Percentiles rank a stretch among this genome's conserved stretches.
Evolutionary conservation across 2,329 filamentous ascomycete genomes (phyloP).

Genomic region (Penicillium sumatraense): DNA sequence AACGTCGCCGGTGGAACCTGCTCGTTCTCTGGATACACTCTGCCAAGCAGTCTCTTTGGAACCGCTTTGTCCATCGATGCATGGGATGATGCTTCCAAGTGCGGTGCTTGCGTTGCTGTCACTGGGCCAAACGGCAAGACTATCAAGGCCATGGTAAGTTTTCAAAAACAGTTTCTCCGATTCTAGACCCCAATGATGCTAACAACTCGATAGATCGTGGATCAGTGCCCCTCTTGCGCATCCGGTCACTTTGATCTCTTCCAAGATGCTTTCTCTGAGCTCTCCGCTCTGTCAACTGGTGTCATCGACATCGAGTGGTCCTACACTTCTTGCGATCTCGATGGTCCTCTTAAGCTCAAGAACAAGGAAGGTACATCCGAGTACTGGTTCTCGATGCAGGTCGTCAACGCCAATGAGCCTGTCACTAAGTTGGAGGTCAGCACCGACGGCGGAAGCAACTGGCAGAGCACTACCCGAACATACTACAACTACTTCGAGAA

Average conservation of each 20-base stretch:
- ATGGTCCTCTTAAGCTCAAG: slow-evolving; percentile 54
- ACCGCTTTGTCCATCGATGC: slow-evolving; percentile 63
- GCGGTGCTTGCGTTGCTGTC: slow-evolving; percentile 67
- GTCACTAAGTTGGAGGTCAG: slow-evolving; percentile 64
- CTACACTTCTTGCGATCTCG: slow-evolving; percentile 57
- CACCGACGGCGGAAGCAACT: slow-evolving; percentile 62
- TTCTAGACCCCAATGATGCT: background rate
- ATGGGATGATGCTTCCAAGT: slow-evolving; percentile 60
- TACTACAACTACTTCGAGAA: slow-evolving; percentile 69
- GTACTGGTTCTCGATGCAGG: slow-evolving; percentile 67
- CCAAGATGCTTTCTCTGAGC: slow-evolving; percentile 53
- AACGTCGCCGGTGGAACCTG: slow-evolving; percentile 65
- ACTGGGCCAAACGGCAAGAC: slow-evolving; percentile 53
- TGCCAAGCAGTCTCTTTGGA: slow-evolving; percentile 62
- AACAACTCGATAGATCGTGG: slow-evolving; percentile 51
- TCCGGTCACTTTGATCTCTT: slow-evolving; percentile 62
- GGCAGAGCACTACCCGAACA: slow-evolving; percentile 59
- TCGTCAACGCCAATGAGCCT: slow-evolving; percentile 65
- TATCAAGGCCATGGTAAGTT: slow-evolving; percentile 66
- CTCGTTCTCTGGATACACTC: slow-evolving; percentile 65
- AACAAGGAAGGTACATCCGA: slow-evolving; percentile 55
- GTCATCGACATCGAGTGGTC: slow-evolving; percentile 57
- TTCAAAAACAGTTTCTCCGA: background rate
- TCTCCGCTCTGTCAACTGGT: slow-evolving; percentile 52
- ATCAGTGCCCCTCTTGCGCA: slow-evolving; percentile 62